phyloP scores from a whole-genome alignment of 371 early-diverging fungal genomes.

The Syncephalastrum sp. region DNA sequence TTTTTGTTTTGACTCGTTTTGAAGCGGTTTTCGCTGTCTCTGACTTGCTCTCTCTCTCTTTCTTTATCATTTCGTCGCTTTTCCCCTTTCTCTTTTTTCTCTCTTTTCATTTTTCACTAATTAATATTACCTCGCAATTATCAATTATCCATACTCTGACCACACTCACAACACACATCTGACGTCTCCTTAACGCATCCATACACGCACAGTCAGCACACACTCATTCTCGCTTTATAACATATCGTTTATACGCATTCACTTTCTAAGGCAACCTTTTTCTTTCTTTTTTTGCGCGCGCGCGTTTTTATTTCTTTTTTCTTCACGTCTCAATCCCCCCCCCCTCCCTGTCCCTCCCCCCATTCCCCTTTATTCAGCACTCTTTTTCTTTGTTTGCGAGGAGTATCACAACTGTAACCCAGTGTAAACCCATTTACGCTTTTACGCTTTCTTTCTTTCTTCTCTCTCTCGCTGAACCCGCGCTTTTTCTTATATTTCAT shows the following conservation, averaged over 20 bases:
- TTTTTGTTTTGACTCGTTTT: conserved; percentile 3
- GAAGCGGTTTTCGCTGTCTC: conserved; percentile 4
- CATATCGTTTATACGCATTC: too few relatives aligned
- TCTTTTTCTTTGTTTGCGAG: conserved; percentile 11
- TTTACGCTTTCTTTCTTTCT: neutral
- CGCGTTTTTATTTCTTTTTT: conserved; percentile 13
- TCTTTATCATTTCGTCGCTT: conserved; percentile 7
- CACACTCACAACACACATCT: too few relatives aligned
- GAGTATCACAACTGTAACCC: too few relatives aligned
- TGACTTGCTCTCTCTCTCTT: neutral
- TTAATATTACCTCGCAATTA: neutral
- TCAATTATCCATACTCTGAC: too few relatives aligned
- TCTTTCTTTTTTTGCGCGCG: neutral
- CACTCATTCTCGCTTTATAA: too few relatives aligned
- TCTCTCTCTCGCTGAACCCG: neutral
- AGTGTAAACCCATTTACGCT: too few relatives aligned
- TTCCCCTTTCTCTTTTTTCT: conserved; percentile 4
- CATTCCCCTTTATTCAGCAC: conserved; percentile 12
- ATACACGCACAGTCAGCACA: too few relatives aligned
- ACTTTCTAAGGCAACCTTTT: conserved; percentile 1
- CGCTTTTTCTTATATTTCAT: conserved; percentile 11
- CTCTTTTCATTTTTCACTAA: conserved; percentile 3
- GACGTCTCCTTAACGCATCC: too few relatives aligned
- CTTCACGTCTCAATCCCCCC: conserved; percentile 16
- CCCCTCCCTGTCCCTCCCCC: neutral